phyloP scores from a whole-genome alignment of 2,329 filamentous ascomycete species.

The Alternaria sp. region DNA sequence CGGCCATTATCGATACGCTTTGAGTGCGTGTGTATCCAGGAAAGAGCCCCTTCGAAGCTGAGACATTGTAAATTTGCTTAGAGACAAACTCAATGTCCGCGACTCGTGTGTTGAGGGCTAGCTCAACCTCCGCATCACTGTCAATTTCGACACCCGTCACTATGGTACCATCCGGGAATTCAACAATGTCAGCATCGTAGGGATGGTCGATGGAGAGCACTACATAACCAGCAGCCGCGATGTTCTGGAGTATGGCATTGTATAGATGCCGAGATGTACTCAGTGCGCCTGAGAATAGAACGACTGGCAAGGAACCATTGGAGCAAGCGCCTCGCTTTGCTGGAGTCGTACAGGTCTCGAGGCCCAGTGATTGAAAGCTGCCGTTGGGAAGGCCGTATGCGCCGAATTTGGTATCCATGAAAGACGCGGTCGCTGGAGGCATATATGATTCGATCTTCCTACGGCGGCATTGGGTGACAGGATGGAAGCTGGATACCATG shows the following conservation, averaged over 20 bases:
- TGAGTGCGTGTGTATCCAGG: not conserved
- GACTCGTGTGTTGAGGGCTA: constrained; percentile 32
- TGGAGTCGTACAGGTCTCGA: constrained; percentile 28
- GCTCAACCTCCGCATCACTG: constrained; percentile 34
- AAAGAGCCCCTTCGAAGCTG: constrained; percentile 13
- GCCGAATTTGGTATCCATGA: constrained; percentile 34
- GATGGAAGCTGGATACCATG: constrained; percentile 40
- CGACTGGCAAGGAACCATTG: constrained; percentile 22
- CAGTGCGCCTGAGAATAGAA: constrained; percentile 60
- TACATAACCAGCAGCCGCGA: constrained; percentile 59
- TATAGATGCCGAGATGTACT: constrained; percentile 57
- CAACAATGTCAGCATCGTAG: constrained; percentile 59
- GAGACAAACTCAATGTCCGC: constrained; percentile 35
- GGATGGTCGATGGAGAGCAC: constrained; percentile 62
- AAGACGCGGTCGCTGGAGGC: constrained; percentile 33
- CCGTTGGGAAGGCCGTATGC: constrained; percentile 41
- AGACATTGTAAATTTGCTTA: constrained; percentile 27
- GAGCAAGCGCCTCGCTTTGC: not conserved
- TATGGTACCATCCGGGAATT: constrained; percentile 57
- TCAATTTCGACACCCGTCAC: constrained; percentile 36
- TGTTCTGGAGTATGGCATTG: constrained; percentile 54
- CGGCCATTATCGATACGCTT: constrained; percentile 17
- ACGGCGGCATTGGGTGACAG: constrained; percentile 24
- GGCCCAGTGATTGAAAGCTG: constrained; percentile 27
- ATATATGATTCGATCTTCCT: constrained; percentile 30